phyloP scores from a whole-genome alignment of 2,329 filamentous ascomycete species.

The Neofusicoccum umdonicola region DNA sequence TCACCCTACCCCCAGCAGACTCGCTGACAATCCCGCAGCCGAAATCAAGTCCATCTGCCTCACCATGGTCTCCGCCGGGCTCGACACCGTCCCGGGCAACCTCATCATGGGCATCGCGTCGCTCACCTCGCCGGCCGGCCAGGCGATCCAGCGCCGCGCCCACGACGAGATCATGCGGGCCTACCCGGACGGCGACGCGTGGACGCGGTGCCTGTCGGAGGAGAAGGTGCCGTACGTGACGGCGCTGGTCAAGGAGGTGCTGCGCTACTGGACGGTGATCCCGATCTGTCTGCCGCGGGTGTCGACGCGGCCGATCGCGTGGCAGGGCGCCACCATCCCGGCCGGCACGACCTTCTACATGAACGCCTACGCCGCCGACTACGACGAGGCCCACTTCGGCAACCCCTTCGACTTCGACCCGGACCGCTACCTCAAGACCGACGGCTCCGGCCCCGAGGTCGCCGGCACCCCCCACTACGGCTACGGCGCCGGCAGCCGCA shows the following conservation, averaged over 20 bases:
- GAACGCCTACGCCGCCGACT: conserved; percentile 73
- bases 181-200: conserved; percentile 73
- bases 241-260: conserved; percentile 73
- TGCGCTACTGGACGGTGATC: conserved; percentile 77
- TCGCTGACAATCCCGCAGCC: conserved; percentile 41
- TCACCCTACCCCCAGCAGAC: not conserved
- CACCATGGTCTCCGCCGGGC: conserved; percentile 77
- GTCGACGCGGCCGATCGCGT: conserved; percentile 70
- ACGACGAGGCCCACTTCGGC: conserved; percentile 67
- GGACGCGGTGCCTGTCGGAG: conserved; percentile 68
- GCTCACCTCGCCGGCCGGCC: conserved; percentile 65
- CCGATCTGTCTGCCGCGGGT: conserved; percentile 73
- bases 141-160: conserved; percentile 67
- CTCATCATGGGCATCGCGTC: conserved; percentile 78
- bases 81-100: conserved; percentile 79
- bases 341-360: conserved; percentile 78
- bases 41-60: conserved; percentile 79
- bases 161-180: conserved; percentile 67
- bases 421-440: conserved; percentile 62
- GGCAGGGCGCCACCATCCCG: conserved; percentile 65
- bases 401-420: conserved; percentile 63
- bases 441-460: conserved; percentile 31
- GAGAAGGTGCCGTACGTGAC: conserved; percentile 76
- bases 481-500: conserved; percentile 48
- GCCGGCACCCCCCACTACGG: conserved; percentile 49